Evolutionary conservation across 805 yeast species (phyloP).

Genomic region (Candida alai): DNA sequence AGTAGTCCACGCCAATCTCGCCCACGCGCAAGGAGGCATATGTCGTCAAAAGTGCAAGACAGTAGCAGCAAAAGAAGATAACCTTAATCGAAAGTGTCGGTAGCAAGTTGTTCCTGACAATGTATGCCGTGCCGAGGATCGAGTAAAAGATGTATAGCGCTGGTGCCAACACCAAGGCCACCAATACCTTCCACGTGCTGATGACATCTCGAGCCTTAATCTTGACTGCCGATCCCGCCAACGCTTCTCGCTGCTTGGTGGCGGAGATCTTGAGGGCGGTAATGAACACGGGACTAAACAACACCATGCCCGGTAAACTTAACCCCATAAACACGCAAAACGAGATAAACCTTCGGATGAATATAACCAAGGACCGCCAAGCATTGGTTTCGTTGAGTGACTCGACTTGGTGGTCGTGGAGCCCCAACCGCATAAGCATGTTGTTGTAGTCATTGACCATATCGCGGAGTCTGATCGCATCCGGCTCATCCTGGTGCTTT

Average conservation of each 20-base stretch:
- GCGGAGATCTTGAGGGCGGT: slow-evolving; percentile 30
- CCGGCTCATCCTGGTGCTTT: slow-evolving; percentile 29
- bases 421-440: slow-evolving; percentile 26
- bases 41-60: slow-evolving; percentile 36
- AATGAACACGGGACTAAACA: slow-evolving; percentile 40
- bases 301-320: slow-evolving; percentile 34
- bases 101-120: slow-evolving; percentile 4
- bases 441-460: slow-evolving; percentile 32
- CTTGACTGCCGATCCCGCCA: slow-evolving; percentile 36
- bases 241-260: slow-evolving; percentile 35
- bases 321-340: slow-evolving; percentile 28
- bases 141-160: slow-evolving; percentile 37
- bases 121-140: slow-evolving; percentile 25
- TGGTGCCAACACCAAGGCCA: slow-evolving; percentile 40
- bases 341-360: slow-evolving; percentile 22
- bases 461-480: slow-evolving; percentile 26
- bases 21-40: slow-evolving; percentile 40
- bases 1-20: slow-evolving; percentile 40
- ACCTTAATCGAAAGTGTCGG: slow-evolving; percentile 12
- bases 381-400: slow-evolving; percentile 21
- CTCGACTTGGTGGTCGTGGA: slow-evolving; percentile 42
- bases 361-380: slow-evolving; percentile 18
- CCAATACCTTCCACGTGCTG: slow-evolving; percentile 42
- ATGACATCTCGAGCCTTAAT: slow-evolving; percentile 40
- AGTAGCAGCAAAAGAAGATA: slow-evolving; percentile 29